Conservation (phyloP, 2,329 filamentous ascomycete genomes). For the Beauveria caledonica region DNA sequence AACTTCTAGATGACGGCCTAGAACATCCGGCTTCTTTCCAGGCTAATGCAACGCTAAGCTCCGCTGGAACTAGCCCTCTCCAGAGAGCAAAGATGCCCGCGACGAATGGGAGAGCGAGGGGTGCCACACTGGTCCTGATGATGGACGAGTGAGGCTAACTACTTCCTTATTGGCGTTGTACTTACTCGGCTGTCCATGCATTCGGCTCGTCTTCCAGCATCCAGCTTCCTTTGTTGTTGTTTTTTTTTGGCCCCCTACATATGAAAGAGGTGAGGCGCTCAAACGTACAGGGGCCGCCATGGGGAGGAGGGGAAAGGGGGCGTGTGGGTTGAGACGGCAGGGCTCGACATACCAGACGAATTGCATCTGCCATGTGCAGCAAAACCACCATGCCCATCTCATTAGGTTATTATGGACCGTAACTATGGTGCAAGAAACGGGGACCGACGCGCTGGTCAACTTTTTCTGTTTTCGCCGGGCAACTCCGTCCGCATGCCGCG, state of each 20-base stretch:
- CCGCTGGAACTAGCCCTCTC: neutral
- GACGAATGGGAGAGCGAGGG: neutral
- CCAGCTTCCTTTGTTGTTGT: neutral
- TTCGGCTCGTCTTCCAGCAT: neutral
- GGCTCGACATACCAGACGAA: no score
- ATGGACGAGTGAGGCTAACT: no score
- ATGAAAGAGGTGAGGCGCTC: neutral
- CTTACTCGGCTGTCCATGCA: no score
- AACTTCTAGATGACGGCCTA: slow-evolving; percentile 9
- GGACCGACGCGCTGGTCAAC: neutral
- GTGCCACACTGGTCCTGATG: no score
- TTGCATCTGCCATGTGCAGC: neutral
- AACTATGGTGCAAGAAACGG: neutral
- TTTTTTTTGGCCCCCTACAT: slow-evolving; percentile 5
- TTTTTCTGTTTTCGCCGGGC: neutral
- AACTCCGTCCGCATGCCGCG: neutral
- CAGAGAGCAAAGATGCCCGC: neutral
- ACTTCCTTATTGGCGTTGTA: no score
- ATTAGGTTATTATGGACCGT: no score
- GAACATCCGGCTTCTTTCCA: neutral
- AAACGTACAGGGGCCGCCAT: neutral
- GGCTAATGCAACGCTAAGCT: slow-evolving; percentile 2
- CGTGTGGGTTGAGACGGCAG: neutral
- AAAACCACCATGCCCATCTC: neutral
- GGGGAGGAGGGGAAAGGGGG: neutral